phyloP scores from a whole-genome alignment of 2,329 filamentous ascomycete genomes.

The Colletotrichum sp. region DNA sequence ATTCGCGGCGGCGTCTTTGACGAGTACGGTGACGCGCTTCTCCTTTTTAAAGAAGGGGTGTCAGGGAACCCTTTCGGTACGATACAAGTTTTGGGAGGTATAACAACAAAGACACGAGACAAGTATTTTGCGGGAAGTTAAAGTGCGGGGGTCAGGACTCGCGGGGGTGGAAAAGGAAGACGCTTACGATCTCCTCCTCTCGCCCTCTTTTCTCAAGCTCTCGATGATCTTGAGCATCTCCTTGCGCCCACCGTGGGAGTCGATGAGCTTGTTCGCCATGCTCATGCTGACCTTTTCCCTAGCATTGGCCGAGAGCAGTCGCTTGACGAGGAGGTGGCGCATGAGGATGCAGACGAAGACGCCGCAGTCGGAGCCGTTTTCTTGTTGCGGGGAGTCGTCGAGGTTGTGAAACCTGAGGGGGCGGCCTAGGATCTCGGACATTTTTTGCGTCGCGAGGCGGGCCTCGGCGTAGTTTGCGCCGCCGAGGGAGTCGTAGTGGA shows the following conservation, averaged over 20 bases:
- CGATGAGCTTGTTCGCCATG: conserved; percentile 83
- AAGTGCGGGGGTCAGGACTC: background rate
- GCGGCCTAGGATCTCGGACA: conserved; percentile 71
- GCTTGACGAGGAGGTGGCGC: conserved; percentile 88
- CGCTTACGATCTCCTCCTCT: conserved; percentile 80
- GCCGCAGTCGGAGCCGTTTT: conserved; percentile 92
- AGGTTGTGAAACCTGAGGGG: conserved; percentile 80
- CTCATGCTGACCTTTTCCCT: conserved; percentile 94
- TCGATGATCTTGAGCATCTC: conserved; percentile 94
- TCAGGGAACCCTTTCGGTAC: conserved; percentile 2
- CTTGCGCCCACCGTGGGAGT: conserved; percentile 80
- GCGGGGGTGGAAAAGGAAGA: background rate
- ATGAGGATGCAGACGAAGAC: conserved; percentile 96
- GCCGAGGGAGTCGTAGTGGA: conserved; percentile 92
- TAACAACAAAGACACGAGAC: background rate
- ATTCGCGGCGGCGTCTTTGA: conserved; percentile 47
- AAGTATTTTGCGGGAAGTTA: background rate
- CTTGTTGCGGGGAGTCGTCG: conserved; percentile 86
- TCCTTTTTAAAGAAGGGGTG: conserved; percentile 22
- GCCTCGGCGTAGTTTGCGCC: conserved; percentile 80
- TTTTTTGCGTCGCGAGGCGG: conserved; percentile 69
- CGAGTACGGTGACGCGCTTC: conserved; percentile 41
- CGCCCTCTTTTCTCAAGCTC: conserved; percentile 83
- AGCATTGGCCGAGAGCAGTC: conserved; percentile 79
- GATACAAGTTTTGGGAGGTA: background rate